Conservation (phyloP, 345 rosid species). For the Eucalyptus cloeziana region DNA sequence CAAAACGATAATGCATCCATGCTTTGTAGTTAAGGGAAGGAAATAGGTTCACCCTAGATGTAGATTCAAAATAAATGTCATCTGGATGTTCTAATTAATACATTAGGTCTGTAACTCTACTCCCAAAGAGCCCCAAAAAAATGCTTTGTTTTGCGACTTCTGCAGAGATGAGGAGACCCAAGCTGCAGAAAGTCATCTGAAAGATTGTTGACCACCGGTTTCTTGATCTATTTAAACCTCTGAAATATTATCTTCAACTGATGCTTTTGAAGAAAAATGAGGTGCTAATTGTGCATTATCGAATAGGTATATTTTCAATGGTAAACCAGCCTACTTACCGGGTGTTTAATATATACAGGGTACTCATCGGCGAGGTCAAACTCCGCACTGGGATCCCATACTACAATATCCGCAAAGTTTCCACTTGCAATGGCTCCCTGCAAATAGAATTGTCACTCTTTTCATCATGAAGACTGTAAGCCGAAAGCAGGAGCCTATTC, state of each 20-base stretch:
- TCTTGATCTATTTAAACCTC: neutral
- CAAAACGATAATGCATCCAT: neutral
- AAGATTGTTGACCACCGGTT: neutral
- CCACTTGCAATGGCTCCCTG: conserved; percentile 76
- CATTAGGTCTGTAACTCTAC: neutral
- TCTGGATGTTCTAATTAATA: neutral
- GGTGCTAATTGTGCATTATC: neutral
- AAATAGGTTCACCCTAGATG: neutral
- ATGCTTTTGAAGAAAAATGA: neutral
- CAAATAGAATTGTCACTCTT: neutral
- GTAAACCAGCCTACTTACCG: conserved; percentile 22
- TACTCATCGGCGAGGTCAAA: conserved; percentile 50
- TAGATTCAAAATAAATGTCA: neutral
- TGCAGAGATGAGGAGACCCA: neutral
- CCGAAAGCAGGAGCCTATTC: neutral
- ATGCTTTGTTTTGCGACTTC: neutral
- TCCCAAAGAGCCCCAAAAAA: neutral
- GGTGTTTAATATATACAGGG: conserved; percentile 63
- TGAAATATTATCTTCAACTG: neutral
- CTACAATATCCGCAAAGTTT: conserved; percentile 66
- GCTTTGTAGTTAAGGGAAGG: neutral
- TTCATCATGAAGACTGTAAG: neutral
- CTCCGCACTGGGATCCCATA: conserved; percentile 79
- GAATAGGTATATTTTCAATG: neutral
- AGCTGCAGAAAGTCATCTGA: neutral